A percentile compares a stretch with the other conserved stretches of the same genome.
Evolutionary conservation across 164 flowering plant species (phyloP).

Genomic region (Liquidambar formosana): DNA sequence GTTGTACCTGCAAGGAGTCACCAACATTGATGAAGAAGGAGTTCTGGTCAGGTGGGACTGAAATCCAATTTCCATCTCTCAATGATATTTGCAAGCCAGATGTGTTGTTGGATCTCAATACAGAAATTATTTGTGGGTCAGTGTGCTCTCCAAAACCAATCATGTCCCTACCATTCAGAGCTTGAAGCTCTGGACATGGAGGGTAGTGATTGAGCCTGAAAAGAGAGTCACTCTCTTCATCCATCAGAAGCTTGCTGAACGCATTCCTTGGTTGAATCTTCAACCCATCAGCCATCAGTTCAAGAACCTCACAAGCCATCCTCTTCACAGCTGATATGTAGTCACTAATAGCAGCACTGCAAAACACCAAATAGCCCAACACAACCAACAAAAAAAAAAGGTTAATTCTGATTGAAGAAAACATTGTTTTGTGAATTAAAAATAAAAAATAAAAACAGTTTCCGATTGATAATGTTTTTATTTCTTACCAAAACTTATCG

Average conservation of each 20-base stretch:
- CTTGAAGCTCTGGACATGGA: constrained; percentile 19
- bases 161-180: constrained; percentile 12
- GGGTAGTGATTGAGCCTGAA: constrained; percentile 30
- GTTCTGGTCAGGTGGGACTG: constrained; percentile 24
- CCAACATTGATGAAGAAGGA: constrained; percentile 32
- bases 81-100: constrained; percentile 28
- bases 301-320: constrained; percentile 18
- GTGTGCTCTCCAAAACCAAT: constrained; percentile 28
- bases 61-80: constrained; percentile 22
- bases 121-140: constrained; percentile 29
- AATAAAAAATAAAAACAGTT: too few species aligned
- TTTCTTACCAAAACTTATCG: constrained; percentile 25
- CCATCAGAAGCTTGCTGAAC: constrained; percentile 18
- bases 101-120: constrained; percentile 23
- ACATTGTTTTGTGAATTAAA: too few species aligned
- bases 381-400: too few species aligned
- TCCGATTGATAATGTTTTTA: too few species aligned
- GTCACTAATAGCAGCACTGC: too few species aligned
- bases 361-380: too few species aligned
- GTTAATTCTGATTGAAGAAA: too few species aligned
- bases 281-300: constrained; percentile 14
- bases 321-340: constrained; percentile 8
- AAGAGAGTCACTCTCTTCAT: constrained; percentile 24
- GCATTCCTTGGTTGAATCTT: constrained; percentile 5
- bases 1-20: constrained; percentile 24